Evolutionary conservation across 2,329 filamentous ascomycete genomes (phyloP).

Genomic region (Juglanconis juglandina): DNA sequence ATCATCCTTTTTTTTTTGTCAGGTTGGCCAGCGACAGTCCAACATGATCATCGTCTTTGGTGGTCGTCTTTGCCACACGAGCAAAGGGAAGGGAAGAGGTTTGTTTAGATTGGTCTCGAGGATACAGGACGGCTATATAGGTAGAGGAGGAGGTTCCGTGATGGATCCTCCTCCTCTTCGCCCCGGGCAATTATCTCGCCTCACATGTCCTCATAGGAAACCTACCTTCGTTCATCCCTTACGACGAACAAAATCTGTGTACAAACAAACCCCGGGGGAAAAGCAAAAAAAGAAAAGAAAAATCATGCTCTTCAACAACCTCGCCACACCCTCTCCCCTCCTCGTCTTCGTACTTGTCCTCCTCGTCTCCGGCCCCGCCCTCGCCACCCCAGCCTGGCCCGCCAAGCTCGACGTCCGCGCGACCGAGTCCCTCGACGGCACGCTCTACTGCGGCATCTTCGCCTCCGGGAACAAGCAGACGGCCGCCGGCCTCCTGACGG

Average conservation of each 20-base stretch:
- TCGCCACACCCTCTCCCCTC: neutral
- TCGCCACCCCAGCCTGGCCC: neutral
- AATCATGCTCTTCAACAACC: neutral
- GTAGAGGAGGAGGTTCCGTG: neutral
- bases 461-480: neutral
- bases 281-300: neutral
- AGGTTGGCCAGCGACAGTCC: neutral
- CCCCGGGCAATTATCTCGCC: too few relatives aligned
- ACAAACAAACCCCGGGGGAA: neutral
- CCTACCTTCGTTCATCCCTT: neutral
- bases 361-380: neutral
- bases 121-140: neutral
- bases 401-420: neutral
- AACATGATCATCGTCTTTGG: neutral
- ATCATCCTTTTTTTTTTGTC: neutral
- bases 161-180: neutral
- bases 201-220: too few relatives aligned
- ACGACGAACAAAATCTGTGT: neutral
- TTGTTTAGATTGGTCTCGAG: neutral
- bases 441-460: slow-evolving; percentile 11
- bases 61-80: neutral
- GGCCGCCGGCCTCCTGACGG: neutral
- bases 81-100: neutral
- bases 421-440: slow-evolving; percentile 8
- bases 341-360: neutral